A percentile compares a stretch with the other conserved stretches of the same genome.
phyloP scores from a whole-genome alignment of 1,284 basidiomycete genomes.

The Leccinum pachyderme region DNA sequence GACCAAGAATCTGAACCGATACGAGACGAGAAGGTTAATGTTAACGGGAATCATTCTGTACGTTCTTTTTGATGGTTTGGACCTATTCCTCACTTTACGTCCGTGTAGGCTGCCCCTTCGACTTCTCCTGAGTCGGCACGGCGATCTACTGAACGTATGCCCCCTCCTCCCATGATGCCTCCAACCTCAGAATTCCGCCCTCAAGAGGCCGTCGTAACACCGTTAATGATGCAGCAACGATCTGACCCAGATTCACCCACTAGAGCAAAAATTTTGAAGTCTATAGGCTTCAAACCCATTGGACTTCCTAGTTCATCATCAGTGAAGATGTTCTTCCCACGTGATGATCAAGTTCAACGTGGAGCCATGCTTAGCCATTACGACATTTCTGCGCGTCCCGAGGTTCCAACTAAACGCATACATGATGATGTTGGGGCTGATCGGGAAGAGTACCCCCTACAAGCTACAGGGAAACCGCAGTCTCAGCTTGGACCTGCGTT shows the following conservation, averaged over 20 bases:
- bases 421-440: slow-evolving; percentile 27
- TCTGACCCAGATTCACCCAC: slow-evolving; percentile 21
- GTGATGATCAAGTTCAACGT: slow-evolving; percentile 48
- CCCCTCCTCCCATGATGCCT: slow-evolving; percentile 29
- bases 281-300: slow-evolving; percentile 64
- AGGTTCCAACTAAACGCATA: slow-evolving; percentile 28
- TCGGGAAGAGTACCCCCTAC: slow-evolving; percentile 18
- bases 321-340: slow-evolving; percentile 71
- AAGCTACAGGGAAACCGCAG: slow-evolving; percentile 1
- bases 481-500: slow-evolving; percentile 1
- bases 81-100: slow-evolving; percentile 11
- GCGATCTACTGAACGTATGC: slow-evolving; percentile 31
- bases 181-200: slow-evolving; percentile 13
- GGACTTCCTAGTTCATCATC: slow-evolving; percentile 50
- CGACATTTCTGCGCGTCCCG: slow-evolving; percentile 21
- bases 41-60: slow-evolving; percentile 38
- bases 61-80: slow-evolving; percentile 12
- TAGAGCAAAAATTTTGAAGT: slow-evolving; percentile 34
- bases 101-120: slow-evolving; percentile 19
- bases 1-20: slow-evolving; percentile 25
- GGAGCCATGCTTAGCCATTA: slow-evolving; percentile 6
- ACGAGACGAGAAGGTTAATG: slow-evolving; percentile 27
- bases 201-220: slow-evolving; percentile 12
- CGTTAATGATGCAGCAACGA: slow-evolving; percentile 18
- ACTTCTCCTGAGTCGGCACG: slow-evolving; percentile 22